These are phyloP conservation scores for Phytophthora hibernalis DNA, from an alignment of 352 stramenopile genomes.

Conservation along the genomic window DNA sequence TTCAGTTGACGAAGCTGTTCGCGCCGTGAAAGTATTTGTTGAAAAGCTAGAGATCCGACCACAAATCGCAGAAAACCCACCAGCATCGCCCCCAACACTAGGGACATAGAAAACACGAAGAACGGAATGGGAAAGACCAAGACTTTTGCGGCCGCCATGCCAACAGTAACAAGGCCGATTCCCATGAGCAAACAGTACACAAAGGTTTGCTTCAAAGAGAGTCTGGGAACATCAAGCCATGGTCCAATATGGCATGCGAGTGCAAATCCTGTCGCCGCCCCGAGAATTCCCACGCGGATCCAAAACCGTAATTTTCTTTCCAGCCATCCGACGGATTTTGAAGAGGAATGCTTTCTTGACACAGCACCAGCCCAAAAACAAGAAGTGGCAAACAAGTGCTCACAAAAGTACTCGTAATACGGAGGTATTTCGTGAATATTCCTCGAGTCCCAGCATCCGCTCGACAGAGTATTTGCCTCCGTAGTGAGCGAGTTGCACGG, in stretches of 20 bases:
- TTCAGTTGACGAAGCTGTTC: background rate
- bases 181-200: background rate
- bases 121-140: background rate
- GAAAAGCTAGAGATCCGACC: background rate
- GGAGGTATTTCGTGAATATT: constrained; percentile 15
- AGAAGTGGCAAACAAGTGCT: background rate
- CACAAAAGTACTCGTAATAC: constrained; percentile 4
- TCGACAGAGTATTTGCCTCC: constrained; percentile 23
- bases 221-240: background rate
- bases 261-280: constrained; percentile 1
- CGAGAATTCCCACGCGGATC: constrained; percentile 4
- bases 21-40: background rate
- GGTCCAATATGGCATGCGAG: background rate
- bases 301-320: constrained; percentile 17
- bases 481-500: constrained; percentile 12
- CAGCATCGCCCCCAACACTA: background rate
- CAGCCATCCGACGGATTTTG: constrained; percentile 9
- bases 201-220: background rate
- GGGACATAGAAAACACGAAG: background rate
- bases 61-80: background rate
- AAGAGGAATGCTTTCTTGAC: constrained; percentile 8
- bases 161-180: background rate
- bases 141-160: background rate
- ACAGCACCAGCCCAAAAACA: background rate
- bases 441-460: constrained; percentile 17